phyloP scores from a whole-genome alignment of 2,329 filamentous ascomycete species.

The Lachnellula hyalina region DNA sequence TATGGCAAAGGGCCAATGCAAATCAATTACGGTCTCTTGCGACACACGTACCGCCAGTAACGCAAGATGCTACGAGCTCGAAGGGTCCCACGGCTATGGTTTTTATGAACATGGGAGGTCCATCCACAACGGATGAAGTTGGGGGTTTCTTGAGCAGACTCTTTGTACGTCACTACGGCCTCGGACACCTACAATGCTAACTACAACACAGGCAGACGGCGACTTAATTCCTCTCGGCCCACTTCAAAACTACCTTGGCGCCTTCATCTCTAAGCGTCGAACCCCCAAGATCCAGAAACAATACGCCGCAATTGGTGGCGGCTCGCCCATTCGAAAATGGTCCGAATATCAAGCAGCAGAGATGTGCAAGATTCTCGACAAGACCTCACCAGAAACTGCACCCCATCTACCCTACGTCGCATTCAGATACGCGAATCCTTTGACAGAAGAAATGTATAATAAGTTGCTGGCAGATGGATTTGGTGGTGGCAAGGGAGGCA shows the following conservation, averaged over 20 bases:
- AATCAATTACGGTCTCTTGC: constrained; percentile 45
- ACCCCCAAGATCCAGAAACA: constrained; percentile 97
- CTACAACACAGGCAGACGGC: constrained; percentile 63
- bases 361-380: constrained; percentile 96
- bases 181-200: constrained; percentile 11
- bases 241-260: constrained; percentile 84
- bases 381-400: constrained; percentile 84
- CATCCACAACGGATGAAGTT: constrained; percentile 82
- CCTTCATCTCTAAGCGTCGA: constrained; percentile 75
- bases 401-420: constrained; percentile 97
- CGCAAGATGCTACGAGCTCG: constrained; percentile 64
- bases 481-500: constrained; percentile 80
- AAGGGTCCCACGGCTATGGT: constrained; percentile 95
- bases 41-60: constrained; percentile 68
- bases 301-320: constrained; percentile 90
- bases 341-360: constrained; percentile 88
- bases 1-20: constrained; percentile 32
- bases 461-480: constrained; percentile 83
- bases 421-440: constrained; percentile 87
- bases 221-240: constrained; percentile 95
- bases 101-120: constrained; percentile 98
- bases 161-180: constrained; percentile 59
- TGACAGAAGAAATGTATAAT: constrained; percentile 92
- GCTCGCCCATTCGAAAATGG: constrained; percentile 98
- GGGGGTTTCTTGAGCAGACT: constrained; percentile 83